phyloP scores from a whole-genome alignment of 179 eudicot genomes.

The Dionaea muscipula region DNA sequence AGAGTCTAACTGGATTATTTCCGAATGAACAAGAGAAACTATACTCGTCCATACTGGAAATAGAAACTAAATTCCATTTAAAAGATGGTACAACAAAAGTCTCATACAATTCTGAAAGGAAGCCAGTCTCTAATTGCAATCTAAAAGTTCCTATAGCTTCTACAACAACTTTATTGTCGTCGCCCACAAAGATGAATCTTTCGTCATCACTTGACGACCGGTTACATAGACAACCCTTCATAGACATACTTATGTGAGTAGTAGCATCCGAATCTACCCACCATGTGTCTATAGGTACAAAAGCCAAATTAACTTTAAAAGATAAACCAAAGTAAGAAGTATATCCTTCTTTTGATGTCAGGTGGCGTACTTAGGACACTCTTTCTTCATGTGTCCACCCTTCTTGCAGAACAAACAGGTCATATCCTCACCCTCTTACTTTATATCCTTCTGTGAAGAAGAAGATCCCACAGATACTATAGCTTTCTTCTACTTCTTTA shows the following conservation, averaged over 20 bases:
- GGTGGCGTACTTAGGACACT: conserved; percentile 1
- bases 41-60: background rate
- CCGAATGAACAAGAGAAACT: conserved; percentile 6
- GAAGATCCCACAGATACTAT: background rate
- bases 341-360: conserved; percentile 8
- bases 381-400: conserved; percentile 5
- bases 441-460: background rate
- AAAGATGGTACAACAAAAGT: conserved; percentile 6
- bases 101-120: conserved; percentile 5
- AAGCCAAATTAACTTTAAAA: conserved; percentile 5
- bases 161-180: conserved; percentile 6
- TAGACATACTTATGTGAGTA: conserved; percentile 4
- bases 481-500: background rate
- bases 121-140: conserved; percentile 6
- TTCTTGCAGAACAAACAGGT: background rate
- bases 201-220: background rate
- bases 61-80: conserved; percentile 7
- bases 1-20: no score
- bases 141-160: conserved; percentile 10
- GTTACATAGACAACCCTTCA: no score
- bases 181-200: conserved; percentile 1
- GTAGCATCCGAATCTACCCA: background rate
- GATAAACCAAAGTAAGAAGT: background rate
- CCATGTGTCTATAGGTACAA: no score
- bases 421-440: no score